Base-by-base conservation (phyloP, 371 early-diverging fungal species). In the Zychaea mexicana region DNA sequence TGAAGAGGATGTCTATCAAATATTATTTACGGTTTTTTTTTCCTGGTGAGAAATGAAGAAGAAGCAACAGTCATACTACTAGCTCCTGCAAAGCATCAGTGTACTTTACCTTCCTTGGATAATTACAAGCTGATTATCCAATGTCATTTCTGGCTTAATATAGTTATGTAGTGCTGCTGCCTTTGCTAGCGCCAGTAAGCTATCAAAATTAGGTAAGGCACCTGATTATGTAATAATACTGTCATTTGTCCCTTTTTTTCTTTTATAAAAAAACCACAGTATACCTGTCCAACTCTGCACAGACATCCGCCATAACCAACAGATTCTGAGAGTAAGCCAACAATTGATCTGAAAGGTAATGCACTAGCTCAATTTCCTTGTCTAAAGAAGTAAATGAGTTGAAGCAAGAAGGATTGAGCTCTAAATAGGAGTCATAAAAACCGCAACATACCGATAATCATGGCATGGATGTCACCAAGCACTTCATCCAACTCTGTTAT, bases 221-320 rank as follows among this genome's bases (percentile, higher is more conserved):
- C n/a, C n/a, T 39, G 3, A 15, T 13, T 39, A 8, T 39, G 10
- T 39, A 39, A 4, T 7, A 4, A 39, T 39, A 39, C 17, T 42
- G 42, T 12, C 0, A n/a, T n/a, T n/a, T n/a, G n/a, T n/a, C 15
- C 13, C 3, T 42, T 42, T 42, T 42, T 12, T 17, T 22, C 22
- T 22, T 22, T 3, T 24, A 46, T 49, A 6, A 6, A 6, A n/a
- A 24, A 19, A 6, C 3, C 4, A 13, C 10, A 65, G 31, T 47
- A 2, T 77, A 91, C 94, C 90, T 88, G 61, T 94, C 94, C 2
- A 92, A 69, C 60, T 91, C 91, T 0, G 91, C 85, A 22, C 85
- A 77, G 1, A 78, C 66, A 0, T 79, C 71, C 9, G 78, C 78
- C 26, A 74, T 69, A 0, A 64, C 45, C 0, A 78, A 38, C 15